phyloP scores from a whole-genome alignment of 2,329 filamentous ascomycete genomes.

The Lasiodiplodia gonubiensis region DNA sequence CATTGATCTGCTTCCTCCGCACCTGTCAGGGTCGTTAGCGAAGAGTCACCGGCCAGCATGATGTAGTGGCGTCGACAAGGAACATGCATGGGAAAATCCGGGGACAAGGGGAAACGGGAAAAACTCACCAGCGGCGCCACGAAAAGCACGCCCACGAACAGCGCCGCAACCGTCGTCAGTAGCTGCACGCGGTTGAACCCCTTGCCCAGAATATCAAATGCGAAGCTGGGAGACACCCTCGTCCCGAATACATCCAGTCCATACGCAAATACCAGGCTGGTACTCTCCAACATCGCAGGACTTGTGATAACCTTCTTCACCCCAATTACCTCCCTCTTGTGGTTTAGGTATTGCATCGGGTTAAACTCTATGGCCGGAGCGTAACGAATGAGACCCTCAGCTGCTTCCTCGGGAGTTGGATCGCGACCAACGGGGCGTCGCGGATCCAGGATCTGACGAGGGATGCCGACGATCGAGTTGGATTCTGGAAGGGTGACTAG shows the following conservation, averaged over 20 bases:
- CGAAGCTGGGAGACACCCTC: constrained; percentile 80
- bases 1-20: constrained; percentile 70
- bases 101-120: background rate
- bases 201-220: constrained; percentile 91
- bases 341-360: constrained; percentile 78
- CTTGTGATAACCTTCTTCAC: constrained; percentile 74
- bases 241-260: constrained; percentile 90
- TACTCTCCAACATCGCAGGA: constrained; percentile 87
- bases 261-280: constrained; percentile 85
- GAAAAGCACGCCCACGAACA: constrained; percentile 76
- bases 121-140: constrained; percentile 82
- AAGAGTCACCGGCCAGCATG: background rate
- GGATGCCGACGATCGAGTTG: constrained; percentile 78
- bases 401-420: constrained; percentile 75
- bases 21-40: constrained; percentile 46
- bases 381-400: constrained; percentile 84
- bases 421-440: constrained; percentile 86
- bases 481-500: constrained; percentile 77
- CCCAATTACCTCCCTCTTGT: constrained; percentile 80
- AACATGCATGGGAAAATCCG: background rate
- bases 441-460: constrained; percentile 79
- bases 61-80: constrained; percentile 33
- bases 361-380: constrained; percentile 80
- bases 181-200: constrained; percentile 92
- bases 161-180: constrained; percentile 79